A percentile compares a stretch with the other conserved stretches of the same genome.
These are phyloP conservation scores for Picea abies DNA, from an alignment of 83 land plant genomes.

Conservation along the genomic window DNA sequence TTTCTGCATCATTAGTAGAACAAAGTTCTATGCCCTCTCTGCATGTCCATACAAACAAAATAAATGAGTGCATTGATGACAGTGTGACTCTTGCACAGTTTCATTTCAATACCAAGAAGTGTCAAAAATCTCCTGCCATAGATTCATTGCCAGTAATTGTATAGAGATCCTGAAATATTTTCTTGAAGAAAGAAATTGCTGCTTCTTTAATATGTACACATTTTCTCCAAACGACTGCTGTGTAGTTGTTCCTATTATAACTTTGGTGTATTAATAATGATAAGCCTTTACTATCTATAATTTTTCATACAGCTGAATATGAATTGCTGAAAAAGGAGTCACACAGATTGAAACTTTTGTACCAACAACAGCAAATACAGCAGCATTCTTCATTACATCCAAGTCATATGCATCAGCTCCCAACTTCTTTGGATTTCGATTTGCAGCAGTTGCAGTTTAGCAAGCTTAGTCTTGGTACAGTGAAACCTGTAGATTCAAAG, in stretches of 20 bases:
- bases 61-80: neutral
- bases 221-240: neutral
- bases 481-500: neutral
- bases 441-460: conserved; percentile 7
- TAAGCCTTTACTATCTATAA: neutral
- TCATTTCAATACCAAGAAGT: neutral
- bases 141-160: neutral
- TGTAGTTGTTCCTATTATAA: neutral
- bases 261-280: conserved; percentile 1
- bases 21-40: neutral
- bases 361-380: conserved; percentile 21
- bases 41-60: neutral
- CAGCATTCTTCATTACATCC: conserved; percentile 24
- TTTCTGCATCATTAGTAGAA: neutral
- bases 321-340: conserved; percentile 19
- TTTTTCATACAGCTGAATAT: conserved; percentile 21
- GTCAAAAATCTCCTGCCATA: neutral
- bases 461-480: conserved; percentile 12
- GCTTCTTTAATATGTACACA: neutral
- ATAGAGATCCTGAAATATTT: neutral
- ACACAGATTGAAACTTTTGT: conserved; percentile 20
- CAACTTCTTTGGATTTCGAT: conserved; percentile 15
- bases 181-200: neutral
- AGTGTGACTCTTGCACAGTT: no score
- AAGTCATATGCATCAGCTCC: neutral